Conservation (phyloP, 2,329 filamentous ascomycete species). For the Raffaelea arxii region DNA sequence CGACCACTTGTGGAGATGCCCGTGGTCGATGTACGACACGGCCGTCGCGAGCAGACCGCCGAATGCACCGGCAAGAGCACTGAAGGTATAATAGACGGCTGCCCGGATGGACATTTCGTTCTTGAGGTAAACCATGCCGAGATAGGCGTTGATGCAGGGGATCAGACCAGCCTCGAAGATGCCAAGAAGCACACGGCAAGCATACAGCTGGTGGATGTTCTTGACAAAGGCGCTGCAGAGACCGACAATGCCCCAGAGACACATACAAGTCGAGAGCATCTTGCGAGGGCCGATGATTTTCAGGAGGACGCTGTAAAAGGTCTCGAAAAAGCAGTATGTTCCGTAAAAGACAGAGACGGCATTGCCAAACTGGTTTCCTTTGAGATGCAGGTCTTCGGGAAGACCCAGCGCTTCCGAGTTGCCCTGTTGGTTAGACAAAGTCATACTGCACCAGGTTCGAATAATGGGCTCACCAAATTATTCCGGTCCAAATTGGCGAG, state of each 20-base stretch:
- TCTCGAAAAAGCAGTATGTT: constrained; percentile 44
- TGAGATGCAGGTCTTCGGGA: constrained; percentile 21
- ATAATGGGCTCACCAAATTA: constrained; percentile 15
- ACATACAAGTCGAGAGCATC: constrained; percentile 14
- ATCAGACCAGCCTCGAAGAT: constrained; percentile 51
- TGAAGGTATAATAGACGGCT: constrained; percentile 5
- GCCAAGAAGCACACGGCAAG: constrained; percentile 47
- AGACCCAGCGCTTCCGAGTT: constrained; percentile 22
- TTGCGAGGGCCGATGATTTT: constrained; percentile 23
- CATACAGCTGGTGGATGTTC: constrained; percentile 29
- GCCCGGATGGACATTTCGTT: constrained; percentile 8
- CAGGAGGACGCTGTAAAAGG: constrained; percentile 4
- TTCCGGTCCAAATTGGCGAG: constrained; percentile 22
- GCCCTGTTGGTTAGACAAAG: constrained; percentile 3
- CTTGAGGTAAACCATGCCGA: constrained; percentile 9
- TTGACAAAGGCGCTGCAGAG: constrained; percentile 12
- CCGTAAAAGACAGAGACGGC: constrained; percentile 35
- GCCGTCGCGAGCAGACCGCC: constrained; percentile 8
- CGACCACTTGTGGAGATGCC: constrained; percentile 4
- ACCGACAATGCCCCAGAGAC: constrained; percentile 21
- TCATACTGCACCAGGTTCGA: too few relatives aligned
- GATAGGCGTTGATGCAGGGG: constrained; percentile 46
- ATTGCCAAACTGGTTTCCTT: constrained; percentile 22
- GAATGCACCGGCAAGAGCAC: constrained; percentile 8
- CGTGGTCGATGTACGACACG: constrained; percentile 5